Conservation (phyloP, 192 early-diverging fungal species). For the Funneliformis geosporum region DNA sequence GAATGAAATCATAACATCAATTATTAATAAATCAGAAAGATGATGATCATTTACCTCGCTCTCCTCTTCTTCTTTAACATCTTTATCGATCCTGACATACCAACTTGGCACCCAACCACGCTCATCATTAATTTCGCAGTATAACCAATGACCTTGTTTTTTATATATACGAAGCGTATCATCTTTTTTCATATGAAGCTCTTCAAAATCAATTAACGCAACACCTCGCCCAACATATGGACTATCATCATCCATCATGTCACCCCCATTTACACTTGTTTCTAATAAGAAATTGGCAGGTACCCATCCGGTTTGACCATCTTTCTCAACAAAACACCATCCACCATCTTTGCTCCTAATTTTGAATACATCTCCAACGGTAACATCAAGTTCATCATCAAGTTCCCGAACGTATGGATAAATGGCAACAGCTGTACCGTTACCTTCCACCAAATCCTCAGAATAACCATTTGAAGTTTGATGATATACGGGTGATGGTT, state of each 20-base stretch:
- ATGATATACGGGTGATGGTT: neutral
- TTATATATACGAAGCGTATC: conserved; percentile 49
- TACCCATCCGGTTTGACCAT: conserved; percentile 59
- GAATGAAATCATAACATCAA: neutral
- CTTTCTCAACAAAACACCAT: conserved; percentile 62
- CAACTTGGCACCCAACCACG: conserved; percentile 62
- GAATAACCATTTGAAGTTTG: conserved; percentile 2
- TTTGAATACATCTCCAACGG: conserved; percentile 62
- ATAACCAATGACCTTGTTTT: conserved; percentile 41
- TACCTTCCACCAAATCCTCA: conserved; percentile 39
- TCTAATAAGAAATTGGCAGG: conserved; percentile 57
- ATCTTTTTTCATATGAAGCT: conserved; percentile 55
- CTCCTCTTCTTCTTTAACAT: neutral
- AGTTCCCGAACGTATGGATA: conserved; percentile 62
- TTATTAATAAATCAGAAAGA: neutral
- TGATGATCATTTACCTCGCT: conserved; percentile 21
- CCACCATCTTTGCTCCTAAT: conserved; percentile 57
- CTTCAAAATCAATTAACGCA: conserved; percentile 60
- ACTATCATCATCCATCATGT: conserved; percentile 38
- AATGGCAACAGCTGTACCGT: conserved; percentile 54
- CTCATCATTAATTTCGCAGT: conserved; percentile 38
- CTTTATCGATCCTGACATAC: conserved; percentile 50
- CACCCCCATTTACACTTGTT: conserved; percentile 47
- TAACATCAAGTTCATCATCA: conserved; percentile 62
- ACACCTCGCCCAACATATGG: conserved; percentile 45